Percentiles rank a stretch among this genome's conserved stretches.
phyloP scores from a whole-genome alignment of 2,329 filamentous ascomycete species.

The Trichophyton benhamiae region DNA sequence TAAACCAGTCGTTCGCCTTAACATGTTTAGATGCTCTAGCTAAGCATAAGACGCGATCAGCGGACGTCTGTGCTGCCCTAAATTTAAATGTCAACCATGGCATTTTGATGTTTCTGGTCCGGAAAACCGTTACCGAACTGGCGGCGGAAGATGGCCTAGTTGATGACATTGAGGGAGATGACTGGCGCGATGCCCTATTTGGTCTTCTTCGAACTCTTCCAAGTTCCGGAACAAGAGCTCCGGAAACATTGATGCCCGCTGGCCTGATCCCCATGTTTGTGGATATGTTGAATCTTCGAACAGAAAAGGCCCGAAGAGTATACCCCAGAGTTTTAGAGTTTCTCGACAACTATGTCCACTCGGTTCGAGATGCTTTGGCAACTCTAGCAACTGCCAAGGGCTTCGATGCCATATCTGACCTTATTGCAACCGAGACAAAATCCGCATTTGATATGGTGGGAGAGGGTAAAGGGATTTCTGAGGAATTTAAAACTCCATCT shows the following conservation, averaged over 20 bases:
- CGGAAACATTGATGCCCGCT: slow-evolving; percentile 72
- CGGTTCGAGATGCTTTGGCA: slow-evolving; percentile 70
- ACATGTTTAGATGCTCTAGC: slow-evolving; percentile 74
- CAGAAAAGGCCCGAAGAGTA: slow-evolving; percentile 66
- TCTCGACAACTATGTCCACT: slow-evolving; percentile 76
- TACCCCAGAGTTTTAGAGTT: slow-evolving; percentile 77
- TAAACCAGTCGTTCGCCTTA: slow-evolving; percentile 71
- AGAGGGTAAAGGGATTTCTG: slow-evolving; percentile 57
- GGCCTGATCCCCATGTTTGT: slow-evolving; percentile 83
- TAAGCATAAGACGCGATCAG: slow-evolving; percentile 60
- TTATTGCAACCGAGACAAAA: slow-evolving; percentile 68
- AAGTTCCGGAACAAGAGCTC: slow-evolving; percentile 56
- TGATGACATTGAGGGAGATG: slow-evolving; percentile 57
- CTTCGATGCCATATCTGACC: slow-evolving; percentile 76
- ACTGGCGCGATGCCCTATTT: slow-evolving; percentile 85
- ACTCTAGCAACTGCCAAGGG: slow-evolving; percentile 71
- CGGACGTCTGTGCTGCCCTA: slow-evolving; percentile 78
- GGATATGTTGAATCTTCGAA: slow-evolving; percentile 74
- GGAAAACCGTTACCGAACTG: slow-evolving; percentile 80
- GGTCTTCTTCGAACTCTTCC: slow-evolving; percentile 74
- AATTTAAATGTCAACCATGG: slow-evolving; percentile 95
- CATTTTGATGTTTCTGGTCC: slow-evolving; percentile 80
- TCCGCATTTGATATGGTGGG: slow-evolving; percentile 55
- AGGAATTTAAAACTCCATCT: slow-evolving; percentile 60
- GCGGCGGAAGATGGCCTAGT: slow-evolving; percentile 46